Percentiles rank a stretch among this genome's conserved stretches.
These are phyloP conservation scores for Primulina huaijiensis DNA, from an alignment of 257 asterid species.

Conservation along the genomic window DNA sequence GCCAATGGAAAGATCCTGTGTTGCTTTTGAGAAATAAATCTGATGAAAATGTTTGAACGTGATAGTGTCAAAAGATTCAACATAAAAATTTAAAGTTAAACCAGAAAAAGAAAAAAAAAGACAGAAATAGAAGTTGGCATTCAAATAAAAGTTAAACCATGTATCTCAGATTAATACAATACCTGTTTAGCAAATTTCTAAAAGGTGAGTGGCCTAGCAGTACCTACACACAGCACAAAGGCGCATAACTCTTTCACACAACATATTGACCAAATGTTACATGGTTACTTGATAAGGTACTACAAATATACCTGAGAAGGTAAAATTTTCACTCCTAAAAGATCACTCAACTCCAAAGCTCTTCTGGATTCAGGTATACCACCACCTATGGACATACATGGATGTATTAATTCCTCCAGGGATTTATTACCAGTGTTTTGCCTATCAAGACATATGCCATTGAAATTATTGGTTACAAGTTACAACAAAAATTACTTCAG, in stretches of 20 bases:
- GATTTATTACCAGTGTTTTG: neutral
- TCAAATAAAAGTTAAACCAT: neutral
- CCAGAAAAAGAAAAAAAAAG: too few species aligned
- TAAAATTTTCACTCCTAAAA: constrained; percentile 47
- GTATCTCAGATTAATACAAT: constrained; percentile 10
- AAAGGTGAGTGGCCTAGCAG: constrained; percentile 67
- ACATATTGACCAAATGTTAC: neutral
- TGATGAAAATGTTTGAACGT: constrained; percentile 3
- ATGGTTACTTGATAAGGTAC: neutral
- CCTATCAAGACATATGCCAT: constrained; percentile 4
- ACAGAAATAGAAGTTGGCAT: neutral
- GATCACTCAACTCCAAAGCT: constrained; percentile 53
- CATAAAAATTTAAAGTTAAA: too few species aligned
- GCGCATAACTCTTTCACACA: constrained; percentile 19
- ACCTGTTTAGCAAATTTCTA: constrained; percentile 53
- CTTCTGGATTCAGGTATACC: constrained; percentile 62
- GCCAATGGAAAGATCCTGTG: neutral
- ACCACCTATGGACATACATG: constrained; percentile 43
- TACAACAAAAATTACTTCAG: neutral
- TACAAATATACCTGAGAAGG: constrained; percentile 49
- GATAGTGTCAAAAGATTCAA: neutral
- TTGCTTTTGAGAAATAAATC: neutral
- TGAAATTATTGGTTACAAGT: neutral
- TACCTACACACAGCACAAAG: constrained; percentile 41
- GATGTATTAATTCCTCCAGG: constrained; percentile 4